Evolutionary conservation across 2,329 filamentous ascomycete genomes (phyloP), one percentile per base, ranked within the genome.

Genomic region (Geosmithia morbida): DNA sequence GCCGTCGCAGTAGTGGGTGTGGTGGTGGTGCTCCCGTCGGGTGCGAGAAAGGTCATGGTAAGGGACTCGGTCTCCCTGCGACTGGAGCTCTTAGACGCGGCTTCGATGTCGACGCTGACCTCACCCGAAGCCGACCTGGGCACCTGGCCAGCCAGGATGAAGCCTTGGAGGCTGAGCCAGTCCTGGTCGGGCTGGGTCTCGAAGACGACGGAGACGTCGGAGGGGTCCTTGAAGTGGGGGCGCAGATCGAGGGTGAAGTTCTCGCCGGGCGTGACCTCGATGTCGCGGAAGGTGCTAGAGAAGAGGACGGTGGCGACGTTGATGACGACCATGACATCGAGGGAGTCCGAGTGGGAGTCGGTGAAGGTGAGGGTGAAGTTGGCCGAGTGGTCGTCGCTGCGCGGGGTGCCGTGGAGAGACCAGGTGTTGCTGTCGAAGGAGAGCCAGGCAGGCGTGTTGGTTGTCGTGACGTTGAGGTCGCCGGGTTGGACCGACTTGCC

Each of bases 361-460:
- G 64, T 70, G 10, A 79, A 79, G 13, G 66, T 70, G 37, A 87
- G 65, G 1, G 72, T 78, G 44, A 90, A 71, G 53, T 82, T 83
- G 26, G 74, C 69, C 3, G 79, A 75, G 45, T 68, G 66, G 3
- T 77, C 74, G 46, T 69, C 66, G n/a, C 67, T 56, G 0, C 80
- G 77, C 2, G 83, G 78, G 1, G 66, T 83, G 2, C 87, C 88
- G 30, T 65, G 70, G 7, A 94, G 62, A 1, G 64, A 66, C 58
- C 87, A 74, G 0, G 78, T 80, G 8, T 65, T 55, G 2, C 71
- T 64, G 55, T 92, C 71, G 47, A 92, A 75, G 0, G 66, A 65
- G 22, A 94, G 61, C 88, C 88, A 94, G 2, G 66, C 57, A 0
- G 87, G 86, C 13, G 79, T 59, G 22, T 72, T 63, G 1, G 73